Percentiles rank a stretch among this genome's conserved stretches.
Conservation (phyloP, 768 basidiomycete species). For the Lentinula boryana region DNA sequence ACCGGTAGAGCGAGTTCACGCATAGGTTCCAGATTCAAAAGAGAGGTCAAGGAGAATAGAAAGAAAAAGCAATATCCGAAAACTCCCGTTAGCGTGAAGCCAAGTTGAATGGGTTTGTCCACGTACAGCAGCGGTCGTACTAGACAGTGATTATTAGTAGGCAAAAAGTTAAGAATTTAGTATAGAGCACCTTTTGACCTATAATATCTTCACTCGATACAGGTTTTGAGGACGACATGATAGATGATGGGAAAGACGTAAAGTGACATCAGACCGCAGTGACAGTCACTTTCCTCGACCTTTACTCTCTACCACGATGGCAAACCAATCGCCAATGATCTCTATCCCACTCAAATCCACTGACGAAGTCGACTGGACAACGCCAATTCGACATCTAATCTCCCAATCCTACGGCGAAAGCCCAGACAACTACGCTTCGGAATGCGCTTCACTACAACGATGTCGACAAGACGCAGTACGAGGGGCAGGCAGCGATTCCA, state of each 20-base stretch:
- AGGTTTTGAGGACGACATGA: conserved; percentile 55
- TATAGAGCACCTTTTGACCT: conserved; percentile 70
- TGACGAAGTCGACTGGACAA: conserved; percentile 94
- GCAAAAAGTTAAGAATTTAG: background rate
- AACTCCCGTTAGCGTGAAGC: conserved; percentile 13
- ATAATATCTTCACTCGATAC: conserved; percentile 86
- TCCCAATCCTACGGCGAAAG: conserved; percentile 90
- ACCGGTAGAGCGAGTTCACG: background rate
- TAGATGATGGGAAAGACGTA: conserved; percentile 4
- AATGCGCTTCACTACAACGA: conserved; percentile 80
- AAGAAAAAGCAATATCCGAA: background rate
- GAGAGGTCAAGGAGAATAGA: background rate
- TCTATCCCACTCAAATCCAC: conserved; percentile 93
- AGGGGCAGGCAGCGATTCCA: conserved; percentile 92
- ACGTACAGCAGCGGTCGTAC: conserved; percentile 87
- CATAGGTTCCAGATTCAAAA: background rate
- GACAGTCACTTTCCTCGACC: background rate
- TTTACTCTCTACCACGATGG: conserved; percentile 33
- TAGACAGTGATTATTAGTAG: conserved; percentile 18
- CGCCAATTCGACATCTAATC: conserved; percentile 80
- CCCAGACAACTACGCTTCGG: conserved; percentile 82
- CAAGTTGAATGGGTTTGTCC: conserved; percentile 13
- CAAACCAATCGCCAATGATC: conserved; percentile 82
- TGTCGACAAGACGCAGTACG: conserved; percentile 94
- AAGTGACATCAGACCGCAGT: conserved; percentile 3